Evolutionary conservation across 2,329 filamentous ascomycete species (phyloP).

Genomic region (Cercospora nicotianae): DNA sequence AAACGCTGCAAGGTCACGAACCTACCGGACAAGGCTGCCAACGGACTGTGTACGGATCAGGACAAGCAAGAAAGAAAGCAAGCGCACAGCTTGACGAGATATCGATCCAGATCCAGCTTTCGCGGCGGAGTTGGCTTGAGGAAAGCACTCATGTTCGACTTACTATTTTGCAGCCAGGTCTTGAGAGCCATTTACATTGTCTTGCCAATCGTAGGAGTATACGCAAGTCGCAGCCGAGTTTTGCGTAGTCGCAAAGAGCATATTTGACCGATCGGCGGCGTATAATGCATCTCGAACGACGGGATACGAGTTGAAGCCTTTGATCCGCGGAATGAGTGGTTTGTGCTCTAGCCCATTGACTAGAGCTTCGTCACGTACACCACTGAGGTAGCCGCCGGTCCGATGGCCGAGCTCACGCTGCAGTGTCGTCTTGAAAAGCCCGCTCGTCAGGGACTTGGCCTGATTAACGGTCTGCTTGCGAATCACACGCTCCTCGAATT

Average conservation of each 20-base stretch:
- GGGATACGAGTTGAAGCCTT: neutral
- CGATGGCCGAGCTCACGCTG: slow-evolving; percentile 3
- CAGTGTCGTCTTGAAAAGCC: neutral
- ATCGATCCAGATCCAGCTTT: neutral
- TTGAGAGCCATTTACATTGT: neutral
- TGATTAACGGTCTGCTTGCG: slow-evolving; percentile 26
- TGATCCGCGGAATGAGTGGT: neutral
- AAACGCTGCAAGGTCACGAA: slow-evolving; percentile 7
- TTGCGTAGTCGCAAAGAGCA: slow-evolving; percentile 5
- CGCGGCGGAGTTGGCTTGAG: neutral
- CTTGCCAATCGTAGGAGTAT: slow-evolving; percentile 4
- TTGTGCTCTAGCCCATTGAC: neutral
- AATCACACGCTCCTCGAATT: slow-evolving; percentile 27
- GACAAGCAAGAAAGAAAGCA: neutral
- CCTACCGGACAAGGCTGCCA: slow-evolving; percentile 1
- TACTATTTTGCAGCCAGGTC: neutral
- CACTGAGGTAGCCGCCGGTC: neutral
- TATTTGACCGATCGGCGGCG: neutral
- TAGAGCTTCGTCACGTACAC: slow-evolving; percentile 1
- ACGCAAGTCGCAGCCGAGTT: neutral
- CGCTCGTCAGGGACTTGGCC: neutral
- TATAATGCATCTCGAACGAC: neutral
- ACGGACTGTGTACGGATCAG: neutral
- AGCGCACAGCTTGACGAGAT: neutral
- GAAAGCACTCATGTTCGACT: neutral